A percentile compares a stretch with the other conserved stretches of the same genome.
phyloP scores from a whole-genome alignment of 768 basidiomycete species.

The Lyophyllum atratum region DNA sequence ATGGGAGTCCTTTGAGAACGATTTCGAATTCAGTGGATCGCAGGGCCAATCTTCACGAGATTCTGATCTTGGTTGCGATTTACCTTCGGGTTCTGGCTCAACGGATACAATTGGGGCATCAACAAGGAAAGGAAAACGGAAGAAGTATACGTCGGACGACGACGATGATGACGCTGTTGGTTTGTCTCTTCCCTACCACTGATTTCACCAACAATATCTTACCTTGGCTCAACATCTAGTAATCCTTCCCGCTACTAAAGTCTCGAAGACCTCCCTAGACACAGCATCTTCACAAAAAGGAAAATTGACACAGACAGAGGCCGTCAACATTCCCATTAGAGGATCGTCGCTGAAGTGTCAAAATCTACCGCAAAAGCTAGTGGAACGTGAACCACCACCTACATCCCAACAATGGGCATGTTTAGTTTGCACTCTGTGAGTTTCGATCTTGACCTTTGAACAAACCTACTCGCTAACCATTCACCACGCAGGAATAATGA shows the following conservation, averaged over 20 bases:
- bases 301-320: not conserved
- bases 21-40: conserved; percentile 45
- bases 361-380: not conserved
- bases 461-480: conserved; percentile 8
- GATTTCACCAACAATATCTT: too few relatives aligned
- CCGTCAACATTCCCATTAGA: not conserved
- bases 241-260: conserved; percentile 9
- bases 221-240: not conserved
- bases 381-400: not conserved
- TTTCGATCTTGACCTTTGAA: conserved; percentile 2
- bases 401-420: conserved; percentile 49
- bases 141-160: conserved; percentile 2
- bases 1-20: conserved; percentile 48
- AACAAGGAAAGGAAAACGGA: conserved; percentile 13
- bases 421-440: conserved; percentile 66
- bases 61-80: conserved; percentile 18
- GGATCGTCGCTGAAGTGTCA: not conserved
- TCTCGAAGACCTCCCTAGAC: not conserved
- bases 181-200: not conserved
- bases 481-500: conserved; percentile 47
- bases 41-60: conserved; percentile 9
- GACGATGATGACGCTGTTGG: conserved; percentile 7
- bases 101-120: not conserved
- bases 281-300: not conserved
- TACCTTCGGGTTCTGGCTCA: not conserved